These are phyloP conservation scores for Beauveria medogensis DNA, from an alignment of 2,329 filamentous ascomycete species.

Conservation along the genomic window DNA sequence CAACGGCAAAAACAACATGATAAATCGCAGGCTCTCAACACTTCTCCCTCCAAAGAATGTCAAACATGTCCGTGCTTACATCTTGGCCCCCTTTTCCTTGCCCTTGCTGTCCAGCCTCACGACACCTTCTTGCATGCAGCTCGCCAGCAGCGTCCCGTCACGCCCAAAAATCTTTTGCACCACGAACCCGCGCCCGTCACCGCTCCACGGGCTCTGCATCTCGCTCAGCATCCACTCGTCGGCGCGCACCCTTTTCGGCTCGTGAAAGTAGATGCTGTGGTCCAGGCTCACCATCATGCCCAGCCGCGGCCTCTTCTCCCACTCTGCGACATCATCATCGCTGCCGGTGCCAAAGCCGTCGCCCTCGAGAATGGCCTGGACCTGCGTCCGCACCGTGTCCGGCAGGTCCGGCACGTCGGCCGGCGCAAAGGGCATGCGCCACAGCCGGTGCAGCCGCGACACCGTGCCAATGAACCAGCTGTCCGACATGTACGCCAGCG, in stretches of 20 bases:
- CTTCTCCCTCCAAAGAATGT: too few species aligned
- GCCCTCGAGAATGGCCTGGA: conserved; percentile 31
- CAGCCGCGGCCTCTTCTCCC: conserved; percentile 46
- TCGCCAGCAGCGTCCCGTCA: conserved; percentile 67
- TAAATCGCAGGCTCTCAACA: not conserved
- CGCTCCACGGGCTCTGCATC: conserved; percentile 74
- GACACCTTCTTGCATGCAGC: conserved; percentile 67
- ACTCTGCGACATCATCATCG: conserved; percentile 33
- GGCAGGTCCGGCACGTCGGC: conserved; percentile 46
- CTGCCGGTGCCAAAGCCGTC: conserved; percentile 24
- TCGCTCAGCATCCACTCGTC: conserved; percentile 75
- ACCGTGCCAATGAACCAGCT: conserved; percentile 91
- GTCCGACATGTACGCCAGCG: conserved; percentile 89
- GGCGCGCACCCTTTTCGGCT: conserved; percentile 47
- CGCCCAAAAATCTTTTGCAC: conserved; percentile 63
- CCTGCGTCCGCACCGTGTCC: conserved; percentile 28
- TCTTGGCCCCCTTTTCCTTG: conserved; percentile 24
- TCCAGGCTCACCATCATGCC: conserved; percentile 85
- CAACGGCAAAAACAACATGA: too few species aligned
- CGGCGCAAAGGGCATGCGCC: conserved; percentile 56
- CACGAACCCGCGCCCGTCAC: conserved; percentile 68
- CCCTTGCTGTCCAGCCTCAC: conserved; percentile 40
- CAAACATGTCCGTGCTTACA: conserved; percentile 17
- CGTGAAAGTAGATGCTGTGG: conserved; percentile 64
- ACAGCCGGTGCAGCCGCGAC: conserved; percentile 69